Evolutionary conservation across 352 stramenopile genomes (phyloP).

Genomic region (Discostella stelligera): DNA sequence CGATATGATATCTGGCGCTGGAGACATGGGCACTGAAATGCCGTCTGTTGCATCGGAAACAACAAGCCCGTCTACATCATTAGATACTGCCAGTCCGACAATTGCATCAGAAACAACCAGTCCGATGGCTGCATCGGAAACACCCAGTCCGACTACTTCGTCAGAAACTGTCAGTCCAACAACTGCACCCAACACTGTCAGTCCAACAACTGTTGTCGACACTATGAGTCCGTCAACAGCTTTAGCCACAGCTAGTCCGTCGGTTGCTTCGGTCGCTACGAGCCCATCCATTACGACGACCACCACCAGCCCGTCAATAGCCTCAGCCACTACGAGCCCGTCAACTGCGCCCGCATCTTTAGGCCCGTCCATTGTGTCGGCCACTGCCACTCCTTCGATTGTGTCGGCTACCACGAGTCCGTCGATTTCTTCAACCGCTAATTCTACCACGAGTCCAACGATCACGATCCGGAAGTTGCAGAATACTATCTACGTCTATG

Average conservation of each 20-base stretch:
- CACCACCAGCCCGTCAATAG: background rate
- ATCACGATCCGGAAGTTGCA: background rate
- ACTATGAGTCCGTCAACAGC: background rate
- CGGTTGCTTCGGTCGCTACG: background rate
- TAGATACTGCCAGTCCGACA: background rate
- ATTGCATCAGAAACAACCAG: background rate
- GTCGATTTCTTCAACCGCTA: background rate
- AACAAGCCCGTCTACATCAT: too few relatives aligned
- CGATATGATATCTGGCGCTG: background rate
- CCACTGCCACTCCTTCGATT: background rate
- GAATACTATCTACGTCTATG: constrained; percentile 1
- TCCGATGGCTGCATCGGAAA: background rate
- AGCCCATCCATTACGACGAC: background rate
- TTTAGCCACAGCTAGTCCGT: background rate
- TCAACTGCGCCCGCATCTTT: background rate
- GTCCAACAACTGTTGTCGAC: background rate
- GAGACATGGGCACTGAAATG: background rate
- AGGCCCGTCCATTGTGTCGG: background rate
- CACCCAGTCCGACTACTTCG: background rate
- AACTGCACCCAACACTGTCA: background rate
- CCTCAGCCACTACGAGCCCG: background rate
- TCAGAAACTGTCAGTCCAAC: background rate
- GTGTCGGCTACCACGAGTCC: background rate
- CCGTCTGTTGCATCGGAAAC: background rate
- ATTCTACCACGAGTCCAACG: background rate